Evolutionary conservation across 2,329 filamentous ascomycete genomes (phyloP).

Genomic region (Cladosporium sp.): DNA sequence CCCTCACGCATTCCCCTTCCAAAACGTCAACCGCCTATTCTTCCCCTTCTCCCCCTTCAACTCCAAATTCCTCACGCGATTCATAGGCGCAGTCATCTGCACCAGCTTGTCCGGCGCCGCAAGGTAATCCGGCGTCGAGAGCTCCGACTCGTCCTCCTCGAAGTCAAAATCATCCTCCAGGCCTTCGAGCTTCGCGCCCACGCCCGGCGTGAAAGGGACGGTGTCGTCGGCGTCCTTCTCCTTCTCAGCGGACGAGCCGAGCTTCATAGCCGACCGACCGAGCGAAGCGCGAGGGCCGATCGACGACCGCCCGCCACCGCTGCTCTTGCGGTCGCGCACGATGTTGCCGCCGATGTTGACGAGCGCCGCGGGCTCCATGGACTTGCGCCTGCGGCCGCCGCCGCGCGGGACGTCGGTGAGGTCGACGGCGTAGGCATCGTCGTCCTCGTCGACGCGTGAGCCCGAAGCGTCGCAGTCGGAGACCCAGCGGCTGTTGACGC

Average conservation of each 20-base stretch:
- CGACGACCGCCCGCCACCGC: conserved; percentile 13
- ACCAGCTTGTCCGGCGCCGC: conserved; percentile 24
- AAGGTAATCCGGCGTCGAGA: conserved; percentile 27
- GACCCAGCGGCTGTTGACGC: conserved; percentile 34
- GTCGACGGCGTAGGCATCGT: conserved; percentile 30
- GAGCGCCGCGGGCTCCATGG: conserved; percentile 31
- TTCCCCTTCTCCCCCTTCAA: conserved; percentile 18
- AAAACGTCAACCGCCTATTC: conserved; percentile 26
- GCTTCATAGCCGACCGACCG: conserved; percentile 19
- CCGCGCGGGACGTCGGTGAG: conserved; percentile 26
- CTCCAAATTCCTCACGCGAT: conserved; percentile 28
- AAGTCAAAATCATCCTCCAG: conserved; percentile 25
- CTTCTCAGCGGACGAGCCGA: conserved; percentile 16
- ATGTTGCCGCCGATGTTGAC: conserved; percentile 29
- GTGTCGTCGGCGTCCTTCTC: background rate
- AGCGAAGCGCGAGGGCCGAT: conserved; percentile 18
- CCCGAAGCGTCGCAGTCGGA: conserved; percentile 30
- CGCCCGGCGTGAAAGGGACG: conserved; percentile 10
- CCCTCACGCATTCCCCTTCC: background rate
- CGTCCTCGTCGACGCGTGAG: conserved; percentile 24
- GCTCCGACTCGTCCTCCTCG: conserved; percentile 22
- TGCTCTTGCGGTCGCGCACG: conserved; percentile 26
- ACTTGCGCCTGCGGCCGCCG: conserved; percentile 30
- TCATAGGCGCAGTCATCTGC: conserved; percentile 31
- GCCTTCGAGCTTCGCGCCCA: conserved; percentile 9